phyloP scores from a whole-genome alignment of 768 basidiomycete genomes.

The Mycena amicta region DNA sequence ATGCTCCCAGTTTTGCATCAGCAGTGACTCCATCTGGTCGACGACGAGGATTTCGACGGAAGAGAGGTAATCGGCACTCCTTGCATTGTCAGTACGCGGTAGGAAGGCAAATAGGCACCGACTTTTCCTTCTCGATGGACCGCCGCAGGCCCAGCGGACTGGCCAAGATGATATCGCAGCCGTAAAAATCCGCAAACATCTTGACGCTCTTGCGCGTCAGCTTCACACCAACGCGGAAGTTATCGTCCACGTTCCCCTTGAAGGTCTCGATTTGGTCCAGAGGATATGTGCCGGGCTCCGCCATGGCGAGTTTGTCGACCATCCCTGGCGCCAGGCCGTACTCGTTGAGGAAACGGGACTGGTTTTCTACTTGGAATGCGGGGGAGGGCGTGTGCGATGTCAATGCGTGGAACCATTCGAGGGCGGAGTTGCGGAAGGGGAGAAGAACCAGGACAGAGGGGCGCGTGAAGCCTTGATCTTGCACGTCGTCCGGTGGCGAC shows the following conservation, averaged over 20 bases:
- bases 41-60: slow-evolving; percentile 91
- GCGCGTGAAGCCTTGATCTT: slow-evolving; percentile 97
- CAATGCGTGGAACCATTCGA: slow-evolving; percentile 81
- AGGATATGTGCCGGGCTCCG: slow-evolving; percentile 79
- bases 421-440: slow-evolving; percentile 89
- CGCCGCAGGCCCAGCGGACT: slow-evolving; percentile 91
- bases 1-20: slow-evolving; percentile 99
- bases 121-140: slow-evolving; percentile 94
- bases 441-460: slow-evolving; percentile 91
- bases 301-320: slow-evolving; percentile 76
- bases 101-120: no score
- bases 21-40: slow-evolving; percentile 89
- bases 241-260: slow-evolving; percentile 96
- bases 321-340: slow-evolving; percentile 81
- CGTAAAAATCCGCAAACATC: slow-evolving; percentile 88
- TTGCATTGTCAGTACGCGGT: no score
- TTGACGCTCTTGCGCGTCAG: slow-evolving; percentile 91
- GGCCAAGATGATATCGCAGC: slow-evolving; percentile 88
- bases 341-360: slow-evolving; percentile 77
- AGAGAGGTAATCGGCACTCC: slow-evolving; percentile 86
- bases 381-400: slow-evolving; percentile 73
- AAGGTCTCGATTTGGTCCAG: slow-evolving; percentile 91
- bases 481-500: slow-evolving; percentile 70
- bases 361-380: slow-evolving; percentile 85
- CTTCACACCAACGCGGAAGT: slow-evolving; percentile 90